Evolutionary conservation across 768 basidiomycete species (phyloP).

Genomic region (Mycena latifolia): DNA sequence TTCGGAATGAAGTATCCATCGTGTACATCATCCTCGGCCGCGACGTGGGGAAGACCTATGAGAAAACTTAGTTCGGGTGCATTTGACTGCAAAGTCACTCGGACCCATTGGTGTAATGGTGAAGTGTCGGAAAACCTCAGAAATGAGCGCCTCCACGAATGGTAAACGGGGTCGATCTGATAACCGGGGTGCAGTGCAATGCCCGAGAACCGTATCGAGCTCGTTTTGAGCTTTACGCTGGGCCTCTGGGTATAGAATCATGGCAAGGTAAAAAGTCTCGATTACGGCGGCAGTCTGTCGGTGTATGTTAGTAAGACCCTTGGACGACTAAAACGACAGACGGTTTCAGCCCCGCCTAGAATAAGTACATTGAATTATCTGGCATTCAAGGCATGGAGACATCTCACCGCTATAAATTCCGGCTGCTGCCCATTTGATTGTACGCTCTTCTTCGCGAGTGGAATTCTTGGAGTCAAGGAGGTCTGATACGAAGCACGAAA

Average conservation of each 20-base stretch:
- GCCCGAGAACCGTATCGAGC: constrained; percentile 42
- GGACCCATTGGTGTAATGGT: constrained; percentile 25
- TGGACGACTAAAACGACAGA: not conserved
- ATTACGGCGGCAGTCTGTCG: constrained; percentile 28
- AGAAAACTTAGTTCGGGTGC: too few relatives aligned
- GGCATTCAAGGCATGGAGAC: not conserved
- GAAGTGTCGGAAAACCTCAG: constrained; percentile 24
- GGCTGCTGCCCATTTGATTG: constrained; percentile 38
- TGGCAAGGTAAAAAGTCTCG: constrained; percentile 41
- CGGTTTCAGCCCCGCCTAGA: constrained; percentile 34
- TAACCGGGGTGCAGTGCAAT: constrained; percentile 37
- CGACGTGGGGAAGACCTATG: constrained; percentile 35
- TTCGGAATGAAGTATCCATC: constrained; percentile 38
- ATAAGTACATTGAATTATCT: not conserved
- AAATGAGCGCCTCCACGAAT: constrained; percentile 32
- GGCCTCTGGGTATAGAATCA: constrained; percentile 38
- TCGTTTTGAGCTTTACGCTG: constrained; percentile 45
- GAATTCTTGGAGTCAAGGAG: constrained; percentile 5
- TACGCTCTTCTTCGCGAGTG: constrained; percentile 20
- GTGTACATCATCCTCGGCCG: constrained; percentile 31
- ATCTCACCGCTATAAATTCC: constrained; percentile 47
- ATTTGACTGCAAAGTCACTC: too few relatives aligned
- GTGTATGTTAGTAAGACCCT: not conserved
- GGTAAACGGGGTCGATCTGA: constrained; percentile 37
- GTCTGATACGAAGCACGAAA: constrained; percentile 33